Evolutionary conservation across 306 rosid genomes (phyloP).

Genomic region (Cotoneaster glaucophyllus): DNA sequence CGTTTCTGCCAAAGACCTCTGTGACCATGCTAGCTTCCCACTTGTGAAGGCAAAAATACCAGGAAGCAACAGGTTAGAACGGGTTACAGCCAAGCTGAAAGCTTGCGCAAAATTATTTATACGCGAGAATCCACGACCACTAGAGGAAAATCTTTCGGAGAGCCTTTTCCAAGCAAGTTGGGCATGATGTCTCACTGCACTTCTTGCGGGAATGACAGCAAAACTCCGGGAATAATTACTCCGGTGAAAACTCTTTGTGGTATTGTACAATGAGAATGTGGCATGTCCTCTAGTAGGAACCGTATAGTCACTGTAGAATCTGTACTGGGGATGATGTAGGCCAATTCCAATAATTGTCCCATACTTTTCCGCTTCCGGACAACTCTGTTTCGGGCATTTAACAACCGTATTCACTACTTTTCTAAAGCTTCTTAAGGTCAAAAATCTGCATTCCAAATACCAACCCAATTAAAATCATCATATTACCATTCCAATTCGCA

Average conservation of each 20-base stretch:
- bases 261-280: slow-evolving; percentile 32
- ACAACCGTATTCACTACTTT: slow-evolving; percentile 37
- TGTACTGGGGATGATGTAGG: slow-evolving; percentile 38
- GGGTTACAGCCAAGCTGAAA: slow-evolving; percentile 69
- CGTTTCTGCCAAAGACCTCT: slow-evolving; percentile 35
- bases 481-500: not conserved
- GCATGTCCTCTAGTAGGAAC: slow-evolving; percentile 33
- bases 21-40: slow-evolving; percentile 82
- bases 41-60: slow-evolving; percentile 68
- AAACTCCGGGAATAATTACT: slow-evolving; percentile 30
- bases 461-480: slow-evolving; percentile 12
- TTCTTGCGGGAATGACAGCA: slow-evolving; percentile 35
- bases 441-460: slow-evolving; percentile 47
- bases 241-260: slow-evolving; percentile 29
- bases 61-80: slow-evolving; percentile 71
- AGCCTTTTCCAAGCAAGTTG: slow-evolving; percentile 66
- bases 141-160: slow-evolving; percentile 40
- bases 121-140: slow-evolving; percentile 35
- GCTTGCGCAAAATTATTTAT: slow-evolving; percentile 78
- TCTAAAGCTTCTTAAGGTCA: slow-evolving; percentile 51
- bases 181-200: slow-evolving; percentile 38
- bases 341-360: slow-evolving; percentile 43
- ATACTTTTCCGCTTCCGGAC: slow-evolving; percentile 34
- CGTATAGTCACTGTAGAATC: slow-evolving; percentile 33
- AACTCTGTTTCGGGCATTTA: slow-evolving; percentile 33